Conservation (phyloP, 2,329 filamentous ascomycete species). For the Ilyonectria destructans region DNA sequence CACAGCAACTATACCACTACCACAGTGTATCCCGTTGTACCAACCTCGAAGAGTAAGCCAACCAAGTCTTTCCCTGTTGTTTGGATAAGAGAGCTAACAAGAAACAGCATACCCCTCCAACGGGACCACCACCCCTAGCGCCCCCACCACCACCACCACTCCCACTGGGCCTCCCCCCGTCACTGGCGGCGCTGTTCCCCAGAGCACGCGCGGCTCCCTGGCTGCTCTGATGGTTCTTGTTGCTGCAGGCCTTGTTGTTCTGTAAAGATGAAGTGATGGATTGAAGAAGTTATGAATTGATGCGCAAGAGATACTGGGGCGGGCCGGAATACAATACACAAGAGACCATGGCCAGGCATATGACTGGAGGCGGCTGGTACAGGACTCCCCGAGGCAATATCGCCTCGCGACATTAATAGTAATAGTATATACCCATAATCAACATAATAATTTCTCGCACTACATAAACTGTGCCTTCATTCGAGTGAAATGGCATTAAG, state of each 20-base stretch:
- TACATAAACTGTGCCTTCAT: background rate
- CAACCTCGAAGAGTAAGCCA: constrained; percentile 28
- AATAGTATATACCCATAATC: constrained; percentile 43
- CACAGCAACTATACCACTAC: constrained; percentile 28
- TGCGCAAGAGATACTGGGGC: background rate
- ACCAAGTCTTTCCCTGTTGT: background rate
- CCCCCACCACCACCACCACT: constrained; percentile 16
- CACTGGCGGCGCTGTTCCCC: constrained; percentile 39
- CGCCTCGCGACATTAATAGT: constrained; percentile 49
- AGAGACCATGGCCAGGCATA: background rate
- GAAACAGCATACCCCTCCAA: constrained; percentile 31
- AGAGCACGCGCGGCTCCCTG: constrained; percentile 36
- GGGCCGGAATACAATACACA: constrained; percentile 8
- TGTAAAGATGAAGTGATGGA: constrained; percentile 38
- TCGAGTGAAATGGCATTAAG: background rate
- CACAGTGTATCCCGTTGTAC: constrained; percentile 35
- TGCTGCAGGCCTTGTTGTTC: constrained; percentile 43
- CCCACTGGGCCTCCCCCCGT: constrained; percentile 17
- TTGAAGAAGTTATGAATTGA: constrained; percentile 24
- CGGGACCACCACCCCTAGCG: constrained; percentile 29
- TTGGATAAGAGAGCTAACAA: constrained; percentile 7
- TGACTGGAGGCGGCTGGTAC: constrained; percentile 30
- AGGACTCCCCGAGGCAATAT: constrained; percentile 43
- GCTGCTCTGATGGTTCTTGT: constrained; percentile 44
- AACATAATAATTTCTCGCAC: background rate